Base-by-base conservation (phyloP, 257 asterid genomes). In the Gentiana dahurica region DNA sequence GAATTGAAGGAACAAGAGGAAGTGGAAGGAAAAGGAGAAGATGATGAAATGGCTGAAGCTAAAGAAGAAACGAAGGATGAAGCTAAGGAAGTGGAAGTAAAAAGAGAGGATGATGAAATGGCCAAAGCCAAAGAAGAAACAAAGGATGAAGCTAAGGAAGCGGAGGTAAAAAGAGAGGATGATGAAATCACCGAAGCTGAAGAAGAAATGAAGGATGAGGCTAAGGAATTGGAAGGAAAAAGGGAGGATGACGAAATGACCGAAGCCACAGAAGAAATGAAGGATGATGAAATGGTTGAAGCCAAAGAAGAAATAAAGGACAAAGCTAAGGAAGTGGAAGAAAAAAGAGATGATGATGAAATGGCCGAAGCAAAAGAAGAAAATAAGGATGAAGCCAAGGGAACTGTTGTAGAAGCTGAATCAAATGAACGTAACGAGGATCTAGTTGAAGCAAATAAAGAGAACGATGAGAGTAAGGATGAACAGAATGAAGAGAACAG, bases 1-100 rank as follows among this genome's bases (percentile, higher is more conserved):
- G 24, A 24, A 24, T 24, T 24, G 24, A 24, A 24, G 24, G 24
- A 24, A 24, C 24, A 24, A 24, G 24, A 24, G 24, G 24, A 24
- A 24, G 24, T 24, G 24, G 67, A 63, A 51, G 73, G 65, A 43
- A 82, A 82, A 70, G 89, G 77, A 34, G 67, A 65, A 34, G 68
- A 59, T 6, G n/a, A 33, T 1, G n/a, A 34, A 34, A 49, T 45
- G 57, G 49, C 52, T 51, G 37, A 13, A 41, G 34, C 34, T 32
- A 53, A 34, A 35, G 34, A 49, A 6, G 34, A 36, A 4, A 9
- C 6, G 13, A 51, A 37, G 12, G 53, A 59, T 45, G 51, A 39
- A 12, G 54, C 12, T 3, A 49, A 37, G 13, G 59, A 51, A 43
- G 53, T 49, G 54, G 62, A 59, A 34, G 37, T 53, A 46, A 66